Percentiles rank a stretch among this genome's conserved stretches.
phyloP scores from a whole-genome alignment of 2,329 filamentous ascomycete genomes.

The Aspergillus brasiliensis region DNA sequence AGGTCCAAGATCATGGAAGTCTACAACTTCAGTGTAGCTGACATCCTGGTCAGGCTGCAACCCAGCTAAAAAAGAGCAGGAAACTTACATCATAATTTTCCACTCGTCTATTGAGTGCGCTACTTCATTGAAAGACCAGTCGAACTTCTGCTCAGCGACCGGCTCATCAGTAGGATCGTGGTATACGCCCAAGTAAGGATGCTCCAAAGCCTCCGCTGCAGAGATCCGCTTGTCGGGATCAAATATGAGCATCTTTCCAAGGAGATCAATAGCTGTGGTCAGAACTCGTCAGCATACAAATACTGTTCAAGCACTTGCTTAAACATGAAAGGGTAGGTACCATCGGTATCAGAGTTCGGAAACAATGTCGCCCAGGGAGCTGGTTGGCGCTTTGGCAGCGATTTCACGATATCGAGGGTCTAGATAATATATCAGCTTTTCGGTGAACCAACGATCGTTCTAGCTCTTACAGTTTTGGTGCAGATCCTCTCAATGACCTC shows the following conservation, averaged over 20 bases:
- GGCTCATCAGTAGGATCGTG: constrained; percentile 97
- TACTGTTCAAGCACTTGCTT: neutral
- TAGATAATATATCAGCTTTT: constrained; percentile 38
- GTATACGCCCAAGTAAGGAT: constrained; percentile 93
- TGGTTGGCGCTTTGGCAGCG: constrained; percentile 87
- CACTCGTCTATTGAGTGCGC: constrained; percentile 97
- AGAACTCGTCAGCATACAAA: neutral
- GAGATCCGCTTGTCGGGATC: constrained; percentile 95
- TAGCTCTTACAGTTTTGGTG: constrained; percentile 78
- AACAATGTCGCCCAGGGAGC: constrained; percentile 85
- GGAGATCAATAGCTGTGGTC: constrained; percentile 76
- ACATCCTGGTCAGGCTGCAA: constrained; percentile 1
- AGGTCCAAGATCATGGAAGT: constrained; percentile 84
- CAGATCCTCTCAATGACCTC: constrained; percentile 98
- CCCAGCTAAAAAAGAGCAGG: neutral
- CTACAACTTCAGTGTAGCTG: constrained; percentile 97
- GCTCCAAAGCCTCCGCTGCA: constrained; percentile 78
- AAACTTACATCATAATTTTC: constrained; percentile 98
- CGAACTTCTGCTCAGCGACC: constrained; percentile 92
- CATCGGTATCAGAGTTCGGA: constrained; percentile 83
- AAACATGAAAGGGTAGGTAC: constrained; percentile 51
- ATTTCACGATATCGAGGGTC: constrained; percentile 96
- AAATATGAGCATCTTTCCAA: constrained; percentile 96
- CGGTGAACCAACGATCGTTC: neutral
- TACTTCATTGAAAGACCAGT: constrained; percentile 99